Conservation (phyloP, 495 filamentous ascomycete genomes). For the Penicillium turbatum region DNA sequence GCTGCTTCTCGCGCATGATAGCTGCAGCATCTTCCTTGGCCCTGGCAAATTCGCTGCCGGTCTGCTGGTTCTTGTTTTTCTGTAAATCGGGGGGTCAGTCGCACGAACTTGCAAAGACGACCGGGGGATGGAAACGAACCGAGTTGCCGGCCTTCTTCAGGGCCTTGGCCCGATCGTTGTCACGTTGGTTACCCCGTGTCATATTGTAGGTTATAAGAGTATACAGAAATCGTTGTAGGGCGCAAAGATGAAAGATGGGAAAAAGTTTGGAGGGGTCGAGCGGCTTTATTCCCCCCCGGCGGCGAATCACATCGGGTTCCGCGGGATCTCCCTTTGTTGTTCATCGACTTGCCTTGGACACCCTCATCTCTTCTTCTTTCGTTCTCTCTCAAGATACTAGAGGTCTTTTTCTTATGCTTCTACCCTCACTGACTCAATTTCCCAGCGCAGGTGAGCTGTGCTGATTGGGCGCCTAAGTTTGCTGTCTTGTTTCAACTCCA, state of each 20-base stretch:
- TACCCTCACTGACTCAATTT: not conserved
- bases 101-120: not conserved
- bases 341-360: not conserved
- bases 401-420: not conserved
- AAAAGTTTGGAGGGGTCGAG: slow-evolving; percentile 8
- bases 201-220: slow-evolving; percentile 45
- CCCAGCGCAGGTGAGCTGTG: slow-evolving; percentile 4
- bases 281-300: not conserved
- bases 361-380: not conserved
- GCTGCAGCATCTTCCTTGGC: slow-evolving; percentile 72
- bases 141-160: slow-evolving; percentile 57
- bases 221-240: not conserved
- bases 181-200: slow-evolving; percentile 91
- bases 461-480: slow-evolving; percentile 19
- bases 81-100: slow-evolving; percentile 31
- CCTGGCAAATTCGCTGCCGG: slow-evolving; percentile 63
- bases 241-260: not conserved
- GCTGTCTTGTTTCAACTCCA: slow-evolving; percentile 3
- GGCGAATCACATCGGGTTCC: not conserved
- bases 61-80: slow-evolving; percentile 59
- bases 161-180: slow-evolving; percentile 79
- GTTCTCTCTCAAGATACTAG: not conserved
- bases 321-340: not conserved
- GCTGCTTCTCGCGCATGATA: slow-evolving; percentile 90
- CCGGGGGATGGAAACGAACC: slow-evolving; percentile 24